Conservation (phyloP, 805 yeast genomes). For the baker's yeast (Saccharomyces cerevisiae) region DNA sequence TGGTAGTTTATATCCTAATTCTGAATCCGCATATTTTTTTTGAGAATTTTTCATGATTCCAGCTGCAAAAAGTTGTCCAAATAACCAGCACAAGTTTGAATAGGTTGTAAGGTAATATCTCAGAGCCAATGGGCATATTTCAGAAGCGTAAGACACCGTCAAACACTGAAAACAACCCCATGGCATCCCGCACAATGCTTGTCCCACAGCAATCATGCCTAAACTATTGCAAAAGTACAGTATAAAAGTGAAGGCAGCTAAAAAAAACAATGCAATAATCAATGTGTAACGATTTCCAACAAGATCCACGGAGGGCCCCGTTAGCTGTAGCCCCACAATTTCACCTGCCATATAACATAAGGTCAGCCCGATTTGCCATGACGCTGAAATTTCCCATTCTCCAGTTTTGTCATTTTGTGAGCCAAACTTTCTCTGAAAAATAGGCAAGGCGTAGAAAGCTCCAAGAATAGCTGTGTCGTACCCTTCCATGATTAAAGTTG, state of each 20-base stretch:
- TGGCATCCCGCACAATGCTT: conserved; percentile 38
- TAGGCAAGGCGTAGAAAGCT: conserved; percentile 40
- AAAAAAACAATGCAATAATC: conserved; percentile 25
- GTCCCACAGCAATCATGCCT: conserved; percentile 36
- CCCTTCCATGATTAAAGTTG: conserved; percentile 43
- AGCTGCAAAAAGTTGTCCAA: conserved; percentile 49
- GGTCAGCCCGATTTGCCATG: conserved; percentile 36
- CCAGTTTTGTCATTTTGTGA: conserved; percentile 16
- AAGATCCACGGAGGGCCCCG: conserved; percentile 38
- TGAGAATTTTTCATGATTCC: conserved; percentile 40
- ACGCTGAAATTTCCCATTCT: conserved; percentile 31
- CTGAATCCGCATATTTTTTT: conserved; percentile 14
- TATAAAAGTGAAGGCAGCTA: conserved; percentile 38
- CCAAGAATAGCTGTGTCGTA: conserved; percentile 37
- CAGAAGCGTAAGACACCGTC: conserved; percentile 49
- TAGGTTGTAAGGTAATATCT: conserved; percentile 43
- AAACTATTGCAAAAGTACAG: conserved; percentile 39
- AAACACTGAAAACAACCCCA: conserved; percentile 53
- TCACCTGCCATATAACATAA: conserved; percentile 32
- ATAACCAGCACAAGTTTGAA: conserved; percentile 45
- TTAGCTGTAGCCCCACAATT: conserved; percentile 39
- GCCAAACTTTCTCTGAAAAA: conserved; percentile 38
- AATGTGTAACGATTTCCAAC: conserved; percentile 40
- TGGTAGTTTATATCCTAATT: conserved; percentile 44
- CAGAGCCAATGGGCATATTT: conserved; percentile 45